Evolutionary conservation across 2,329 filamentous ascomycete species (phyloP), one percentile per base, ranked within the genome.

Genomic region (Macrophomina pseudophaseolina): DNA sequence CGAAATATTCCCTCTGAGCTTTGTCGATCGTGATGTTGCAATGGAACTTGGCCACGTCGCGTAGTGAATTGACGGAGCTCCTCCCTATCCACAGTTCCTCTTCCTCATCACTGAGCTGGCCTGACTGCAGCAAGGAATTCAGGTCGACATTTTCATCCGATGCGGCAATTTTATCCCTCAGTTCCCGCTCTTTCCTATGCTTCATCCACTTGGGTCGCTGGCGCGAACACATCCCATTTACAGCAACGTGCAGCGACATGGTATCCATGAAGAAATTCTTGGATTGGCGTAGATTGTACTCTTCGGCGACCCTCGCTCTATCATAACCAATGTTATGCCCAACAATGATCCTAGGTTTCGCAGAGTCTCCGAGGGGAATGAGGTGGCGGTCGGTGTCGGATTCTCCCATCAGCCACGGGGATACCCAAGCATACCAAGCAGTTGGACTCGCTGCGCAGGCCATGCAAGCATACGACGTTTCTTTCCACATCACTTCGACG

Each of bases 191-290:
- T 81, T 99, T 99, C 76, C 93, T 91, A 78, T 97, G 92, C 77
- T 92, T 96, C 90, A 97, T 93, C 95, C 95, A 99, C 0, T 92
- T 97, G 8, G 96, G 95, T 59, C 95, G 87, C 78, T 99, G 95
- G 70, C 91, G 90, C 28, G 95, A 98, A 79, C 95, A 99, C 95
- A 99, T 99, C 69, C 95, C 95, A 75, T 99, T 99, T 30, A 97
- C 94, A 2, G 96, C 96, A 7, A 97, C 94, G 76, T 99, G 95
- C 23, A 99, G 82, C 1, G 94, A 98, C 95, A 99, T 99, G 35
- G 95, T 99, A 76, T 99, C 95, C 62, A 99, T 80, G 75, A 97
- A 99, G 51, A 88, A 90, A 71, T 93, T 98, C 46, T 88, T 87
- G 0, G 92, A 90, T 77, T 97, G 94, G 65, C 87, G 83, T 48